Percentiles rank a stretch among this genome's conserved stretches.
phyloP scores from a whole-genome alignment of 768 basidiomycete genomes.

The Boletus barrowsii region DNA sequence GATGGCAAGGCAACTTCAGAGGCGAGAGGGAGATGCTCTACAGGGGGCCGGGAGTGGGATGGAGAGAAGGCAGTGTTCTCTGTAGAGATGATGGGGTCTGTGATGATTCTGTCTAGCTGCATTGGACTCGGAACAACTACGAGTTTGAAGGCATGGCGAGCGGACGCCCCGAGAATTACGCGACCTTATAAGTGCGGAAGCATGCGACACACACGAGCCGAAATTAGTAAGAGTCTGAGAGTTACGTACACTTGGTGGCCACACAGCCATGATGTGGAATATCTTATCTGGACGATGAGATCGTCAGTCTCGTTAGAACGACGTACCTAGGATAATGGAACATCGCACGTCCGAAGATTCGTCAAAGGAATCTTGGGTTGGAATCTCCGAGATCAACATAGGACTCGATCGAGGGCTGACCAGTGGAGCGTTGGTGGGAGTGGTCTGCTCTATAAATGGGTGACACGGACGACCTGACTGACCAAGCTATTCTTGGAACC shows the following conservation, averaged over 20 bases:
- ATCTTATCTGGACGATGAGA: background rate
- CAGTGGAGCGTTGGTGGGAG: background rate
- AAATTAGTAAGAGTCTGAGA: slow-evolving; percentile 4
- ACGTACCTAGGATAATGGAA: background rate
- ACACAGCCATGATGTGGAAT: slow-evolving; percentile 1
- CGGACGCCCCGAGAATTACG: background rate
- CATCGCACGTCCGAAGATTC: too few relatives aligned
- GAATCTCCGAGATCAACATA: background rate
- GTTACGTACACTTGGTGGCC: slow-evolving; percentile 19
- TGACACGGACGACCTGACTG: background rate
- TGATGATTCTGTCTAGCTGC: slow-evolving; percentile 31
- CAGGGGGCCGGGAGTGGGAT: slow-evolving; percentile 14
- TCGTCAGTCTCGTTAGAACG: background rate
- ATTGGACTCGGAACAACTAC: slow-evolving; percentile 8
- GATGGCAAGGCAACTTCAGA: slow-evolving; percentile 18
- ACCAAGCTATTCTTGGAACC: slow-evolving; percentile 7
- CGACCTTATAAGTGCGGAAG: slow-evolving; percentile 22
- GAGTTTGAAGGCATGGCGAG: slow-evolving; percentile 7
- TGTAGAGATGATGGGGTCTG: slow-evolving; percentile 35
- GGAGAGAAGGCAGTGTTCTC: slow-evolving; percentile 32
- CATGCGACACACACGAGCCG: slow-evolving; percentile 20
- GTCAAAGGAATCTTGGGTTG: background rate
- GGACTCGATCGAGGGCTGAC: background rate
- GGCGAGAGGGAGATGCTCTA: slow-evolving; percentile 15
- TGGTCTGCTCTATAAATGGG: background rate